Evolutionary conservation across 2,329 filamentous ascomycete genomes (phyloP), one percentile per base, ranked within the genome.

Genomic region (Arthroderma sp.): DNA sequence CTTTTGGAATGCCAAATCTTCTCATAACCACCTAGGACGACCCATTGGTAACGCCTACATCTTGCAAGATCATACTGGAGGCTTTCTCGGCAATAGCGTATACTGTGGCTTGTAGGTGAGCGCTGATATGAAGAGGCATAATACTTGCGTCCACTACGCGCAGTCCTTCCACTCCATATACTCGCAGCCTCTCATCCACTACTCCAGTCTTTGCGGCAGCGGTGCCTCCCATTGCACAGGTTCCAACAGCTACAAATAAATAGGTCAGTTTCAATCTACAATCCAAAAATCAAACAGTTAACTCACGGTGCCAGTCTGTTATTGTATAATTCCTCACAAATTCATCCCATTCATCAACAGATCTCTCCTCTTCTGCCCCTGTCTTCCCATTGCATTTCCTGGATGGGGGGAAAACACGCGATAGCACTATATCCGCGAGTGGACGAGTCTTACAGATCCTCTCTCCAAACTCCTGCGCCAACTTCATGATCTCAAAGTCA

Each of bases 401-500:
- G 7, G 51, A 9, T 43, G 50, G 57, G 47, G 57, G 65, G 43
- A 58, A 62, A 1, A 58, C 51, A 5, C 65, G 58, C 30, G 49
- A 48, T 0, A 49, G 43, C 36, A 75, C 58, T 27, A 68, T 61
- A 27, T 53, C 49, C 1, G 57, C 55, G 0, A 70, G 53, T 2
- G 69, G 65, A 7, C 57, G 47, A 0, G 66, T 65, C 8, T 50
- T 44, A 6, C 60, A 57, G 28, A 72, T 66, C 9, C 60, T 66
- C 8, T 64, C 53, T 0, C 59, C 59, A 29, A 74, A 66, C 0
- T 58, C 57, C 1, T 63, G 55, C 7, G 64, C 65, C 9, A 65
- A 54, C 4, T 63, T 61, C 57, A 75, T 68, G 15, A 63, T 56
- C 1, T 68, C 59, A 4, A 67, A 47, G 40, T 74, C 69, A 0